Evolutionary conservation across 106 monocot species (phyloP).

Genomic region (Triglochin maritima): DNA sequence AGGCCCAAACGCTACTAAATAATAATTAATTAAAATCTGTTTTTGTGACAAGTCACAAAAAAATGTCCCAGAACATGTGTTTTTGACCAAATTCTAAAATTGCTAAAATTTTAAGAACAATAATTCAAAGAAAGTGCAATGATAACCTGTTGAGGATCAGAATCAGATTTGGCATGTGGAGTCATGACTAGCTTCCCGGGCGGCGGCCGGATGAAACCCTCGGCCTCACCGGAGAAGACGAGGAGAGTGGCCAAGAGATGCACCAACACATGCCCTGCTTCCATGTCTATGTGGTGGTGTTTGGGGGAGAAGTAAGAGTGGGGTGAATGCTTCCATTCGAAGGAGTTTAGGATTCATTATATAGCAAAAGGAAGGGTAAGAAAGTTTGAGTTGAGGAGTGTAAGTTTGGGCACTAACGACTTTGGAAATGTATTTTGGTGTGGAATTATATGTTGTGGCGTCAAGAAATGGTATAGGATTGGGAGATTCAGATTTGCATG

Average conservation of each 20-base stretch:
- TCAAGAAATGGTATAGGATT: background rate
- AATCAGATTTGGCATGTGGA: slow-evolving; percentile 9
- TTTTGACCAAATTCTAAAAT: too few relatives aligned
- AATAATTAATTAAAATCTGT: too few relatives aligned
- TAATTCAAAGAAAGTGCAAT: background rate
- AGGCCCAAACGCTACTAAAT: too few relatives aligned
- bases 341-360: background rate
- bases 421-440: background rate
- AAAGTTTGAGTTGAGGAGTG: background rate
- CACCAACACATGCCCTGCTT: too few relatives aligned
- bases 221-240: background rate
- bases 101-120: background rate
- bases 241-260: slow-evolving; percentile 4
- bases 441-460: background rate
- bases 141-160: slow-evolving; percentile 41
- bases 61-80: too few relatives aligned
- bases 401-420: background rate
- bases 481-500: background rate
- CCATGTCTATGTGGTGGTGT: background rate
- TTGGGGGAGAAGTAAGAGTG: background rate
- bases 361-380: too few relatives aligned
- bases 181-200: slow-evolving; percentile 23
- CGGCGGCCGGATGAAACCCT: slow-evolving; percentile 25
- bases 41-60: too few relatives aligned
- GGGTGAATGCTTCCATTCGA: background rate